Base-by-base conservation (phyloP, 163 green algal genomes). In the Coccomyxa subellipsoidea region DNA sequence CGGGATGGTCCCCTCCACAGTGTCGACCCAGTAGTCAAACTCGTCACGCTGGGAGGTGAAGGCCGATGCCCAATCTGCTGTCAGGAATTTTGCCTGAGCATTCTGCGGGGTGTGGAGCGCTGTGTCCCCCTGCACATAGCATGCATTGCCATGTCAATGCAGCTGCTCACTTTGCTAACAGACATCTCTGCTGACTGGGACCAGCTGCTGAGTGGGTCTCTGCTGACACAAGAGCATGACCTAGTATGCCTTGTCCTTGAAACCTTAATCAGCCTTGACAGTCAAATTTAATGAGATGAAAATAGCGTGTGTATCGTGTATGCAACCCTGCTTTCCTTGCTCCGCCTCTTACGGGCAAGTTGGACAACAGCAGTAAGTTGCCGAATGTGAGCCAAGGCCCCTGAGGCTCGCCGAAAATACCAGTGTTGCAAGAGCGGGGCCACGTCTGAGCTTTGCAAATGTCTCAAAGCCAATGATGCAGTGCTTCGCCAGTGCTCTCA, bases 1-100 rank as follows among this genome's bases (percentile, higher is more conserved):
- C 4, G 88, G 88, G 10, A 92, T 59, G 7, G 39, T 18, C 10
- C 88, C 88, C 38, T 87, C 66, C 2, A 90, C 76, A 4, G 54
- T 10, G 31, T 87, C 79, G 38, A 85, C 69, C 35, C 69, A 90
- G 79, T 88, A 87, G 39, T 80, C 78, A 31, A 78, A 82, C 47
- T 90, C 84, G 4, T 81, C 23, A 23, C 83, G 54, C 73, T 91
- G 84, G 15, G 59, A 79, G 9, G 35, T 37, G 29, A 83, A 87
- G 53, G 83, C 83, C 39, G 79, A 75, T 39, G 83, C 83, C 79
- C 79, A 87, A 27, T 87, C 83, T 12, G 47, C 4, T 59, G 47
- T 59, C 47, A 59, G 47, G 23, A 59, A 59, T 18, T 18, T 59
- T 59, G 47, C 47, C 47, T 59, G 47, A 18, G 23, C 47, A 59